These are phyloP conservation scores for Vanrija sp. DNA, from an alignment of 1,284 basidiomycete genomes.

Conservation along the genomic window DNA sequence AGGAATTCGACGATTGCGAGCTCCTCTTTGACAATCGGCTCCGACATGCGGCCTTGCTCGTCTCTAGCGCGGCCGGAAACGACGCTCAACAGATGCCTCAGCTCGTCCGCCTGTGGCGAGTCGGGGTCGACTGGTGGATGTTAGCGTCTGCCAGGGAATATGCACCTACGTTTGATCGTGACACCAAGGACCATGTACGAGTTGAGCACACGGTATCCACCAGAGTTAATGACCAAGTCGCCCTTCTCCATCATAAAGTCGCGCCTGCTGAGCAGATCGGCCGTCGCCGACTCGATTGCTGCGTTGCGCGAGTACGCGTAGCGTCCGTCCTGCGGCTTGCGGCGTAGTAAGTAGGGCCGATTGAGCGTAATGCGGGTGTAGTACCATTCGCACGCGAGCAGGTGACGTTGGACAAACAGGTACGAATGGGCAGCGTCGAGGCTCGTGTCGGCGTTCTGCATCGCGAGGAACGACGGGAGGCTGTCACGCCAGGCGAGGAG, in stretches of 20 bases:
- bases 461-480: conserved; percentile 44
- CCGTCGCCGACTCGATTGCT: conserved; percentile 50
- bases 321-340: conserved; percentile 46
- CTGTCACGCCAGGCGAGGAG: conserved; percentile 47
- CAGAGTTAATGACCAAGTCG: conserved; percentile 47
- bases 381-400: conserved; percentile 47
- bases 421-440: conserved; percentile 43
- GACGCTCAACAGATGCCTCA: conserved; percentile 48
- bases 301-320: conserved; percentile 50
- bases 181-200: conserved; percentile 50
- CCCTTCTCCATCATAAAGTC: conserved; percentile 50
- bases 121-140: conserved; percentile 44
- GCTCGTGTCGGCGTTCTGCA: conserved; percentile 42
- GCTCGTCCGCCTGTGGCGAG: conserved; percentile 49
- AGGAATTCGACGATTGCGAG: conserved; percentile 50
- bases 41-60: conserved; percentile 43
- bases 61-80: conserved; percentile 49
- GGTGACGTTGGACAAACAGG: conserved; percentile 47
- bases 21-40: conserved; percentile 51
- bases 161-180: conserved; percentile 46
- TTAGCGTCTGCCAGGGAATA: neutral
- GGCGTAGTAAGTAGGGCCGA: conserved; percentile 47
- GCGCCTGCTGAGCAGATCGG: conserved; percentile 47
- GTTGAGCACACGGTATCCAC: conserved; percentile 48
- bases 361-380: conserved; percentile 48